Percentiles rank a stretch among this genome's conserved stretches.
These are phyloP conservation scores for Angomonas deanei DNA, from an alignment of 208 protist genomes.

Conservation along the genomic window DNA sequence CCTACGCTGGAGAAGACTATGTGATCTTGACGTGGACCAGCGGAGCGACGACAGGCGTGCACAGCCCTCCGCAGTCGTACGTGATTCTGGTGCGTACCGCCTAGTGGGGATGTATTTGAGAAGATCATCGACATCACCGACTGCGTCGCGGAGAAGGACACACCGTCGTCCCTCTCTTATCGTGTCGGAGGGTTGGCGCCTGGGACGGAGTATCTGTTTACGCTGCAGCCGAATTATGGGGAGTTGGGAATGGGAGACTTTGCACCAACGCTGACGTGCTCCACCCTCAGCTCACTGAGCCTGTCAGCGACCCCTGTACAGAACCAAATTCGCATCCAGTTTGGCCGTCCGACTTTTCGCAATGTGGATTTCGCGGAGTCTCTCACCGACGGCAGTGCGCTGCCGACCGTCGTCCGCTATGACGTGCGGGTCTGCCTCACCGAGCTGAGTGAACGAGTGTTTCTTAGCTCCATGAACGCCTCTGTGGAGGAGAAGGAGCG, in stretches of 20 bases:
- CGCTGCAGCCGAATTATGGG: slow-evolving; percentile 83
- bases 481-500: neutral
- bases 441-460: slow-evolving; percentile 16
- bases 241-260: slow-evolving; percentile 73
- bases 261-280: slow-evolving; percentile 59
- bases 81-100: slow-evolving; percentile 2
- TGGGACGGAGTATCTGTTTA: slow-evolving; percentile 71
- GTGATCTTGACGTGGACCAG: slow-evolving; percentile 50
- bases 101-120: slow-evolving; percentile 14
- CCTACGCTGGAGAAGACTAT: slow-evolving; percentile 73
- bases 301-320: slow-evolving; percentile 29
- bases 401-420: slow-evolving; percentile 32
- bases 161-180: slow-evolving; percentile 20
- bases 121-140: slow-evolving; percentile 12
- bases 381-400: neutral
- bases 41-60: neutral
- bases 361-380: neutral
- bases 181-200: slow-evolving; percentile 53
- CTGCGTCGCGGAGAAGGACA: slow-evolving; percentile 15
- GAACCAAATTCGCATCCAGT: slow-evolving; percentile 24
- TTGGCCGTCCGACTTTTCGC: neutral
- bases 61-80: neutral
- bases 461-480: neutral
- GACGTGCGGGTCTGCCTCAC: slow-evolving; percentile 38
- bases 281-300: slow-evolving; percentile 45